A percentile compares a stretch with the other conserved stretches of the same genome.
Evolutionary conservation across 139 green algal species (phyloP).

Genomic region (Chlamydomonas sp.): DNA sequence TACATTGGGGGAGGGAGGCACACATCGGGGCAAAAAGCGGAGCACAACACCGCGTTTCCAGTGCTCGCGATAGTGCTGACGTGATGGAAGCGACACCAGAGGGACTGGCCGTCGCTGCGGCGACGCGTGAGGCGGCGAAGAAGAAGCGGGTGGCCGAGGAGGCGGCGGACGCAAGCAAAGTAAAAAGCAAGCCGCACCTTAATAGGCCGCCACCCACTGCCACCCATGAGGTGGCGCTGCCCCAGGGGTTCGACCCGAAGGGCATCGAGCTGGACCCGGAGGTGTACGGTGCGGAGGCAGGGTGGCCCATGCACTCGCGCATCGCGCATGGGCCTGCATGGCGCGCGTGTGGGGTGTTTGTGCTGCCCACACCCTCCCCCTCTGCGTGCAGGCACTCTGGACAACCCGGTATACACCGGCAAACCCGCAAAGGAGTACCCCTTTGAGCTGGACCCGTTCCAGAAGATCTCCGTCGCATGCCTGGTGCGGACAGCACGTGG

Average conservation of each 20-base stretch:
- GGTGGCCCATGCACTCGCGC: too few relatives aligned
- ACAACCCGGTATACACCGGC: slow-evolving; percentile 54
- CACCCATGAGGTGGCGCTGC: slow-evolving; percentile 62
- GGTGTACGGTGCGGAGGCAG: slow-evolving; percentile 25
- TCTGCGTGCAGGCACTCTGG: slow-evolving; percentile 51
- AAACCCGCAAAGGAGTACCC: slow-evolving; percentile 70
- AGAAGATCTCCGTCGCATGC: slow-evolving; percentile 72
- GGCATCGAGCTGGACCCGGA: slow-evolving; percentile 33
- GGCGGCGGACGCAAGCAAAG: background rate
- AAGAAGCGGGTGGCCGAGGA: slow-evolving; percentile 37
- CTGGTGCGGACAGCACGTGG: slow-evolving; percentile 42
- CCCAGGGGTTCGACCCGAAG: slow-evolving; percentile 45
- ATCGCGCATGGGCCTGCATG: too few relatives aligned
- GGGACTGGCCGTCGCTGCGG: slow-evolving; percentile 35
- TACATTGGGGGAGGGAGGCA: too few relatives aligned
- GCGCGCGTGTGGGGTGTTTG: background rate
- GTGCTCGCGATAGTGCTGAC: too few relatives aligned
- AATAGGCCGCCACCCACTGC: slow-evolving; percentile 17
- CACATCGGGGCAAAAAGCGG: too few relatives aligned
- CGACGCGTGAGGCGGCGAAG: slow-evolving; percentile 51
- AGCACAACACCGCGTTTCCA: too few relatives aligned
- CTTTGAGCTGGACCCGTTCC: slow-evolving; percentile 87
- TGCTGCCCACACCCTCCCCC: background rate
- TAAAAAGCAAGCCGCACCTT: slow-evolving; percentile 9
- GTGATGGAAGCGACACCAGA: slow-evolving; percentile 16